Base-by-base conservation (phyloP, 139 green algal species). In the Zygnema circumcarinatum region DNA sequence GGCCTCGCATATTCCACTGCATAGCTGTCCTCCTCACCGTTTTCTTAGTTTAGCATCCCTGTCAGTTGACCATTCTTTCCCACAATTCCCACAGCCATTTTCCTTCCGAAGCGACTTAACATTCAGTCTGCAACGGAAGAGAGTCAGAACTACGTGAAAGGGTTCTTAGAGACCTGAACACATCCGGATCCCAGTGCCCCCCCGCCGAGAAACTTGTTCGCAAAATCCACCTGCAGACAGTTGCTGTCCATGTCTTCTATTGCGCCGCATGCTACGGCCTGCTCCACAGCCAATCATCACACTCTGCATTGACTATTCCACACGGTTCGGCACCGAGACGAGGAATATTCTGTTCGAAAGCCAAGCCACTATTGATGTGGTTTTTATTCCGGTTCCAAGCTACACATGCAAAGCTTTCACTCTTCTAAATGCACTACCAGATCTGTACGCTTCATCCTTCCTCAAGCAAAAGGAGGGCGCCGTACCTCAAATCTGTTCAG, bases 161-260 rank as follows among this genome's bases (percentile, higher is more conserved):
- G n/a, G n/a, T n/a, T n/a, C n/a, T n/a, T n/a, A n/a, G n/a, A n/a
- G n/a, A 78, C 69, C 67, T 89, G 84, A 33, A 89, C 84, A 76
- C 84, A 88, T 38, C 84, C 84, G 31, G 73, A n/a, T 33, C 76
- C 32, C n/a, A 89, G 84, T 32, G 72, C 38, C 3, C 84, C 84
- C 20, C 84, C 84, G 2, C 84, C 84, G n/a, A 89, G 84, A 81
- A 53, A 88, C 0, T 69, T 35, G 32, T 89, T 89, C 1, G 84
- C 84, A 41, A 89, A 89, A 68, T 89, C 84, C 32, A 89, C 74
- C 29, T 89, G 40, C 72, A 89, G 75, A 25, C 20, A 87, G 31
- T 53, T 56, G 1, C 22, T 25, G 32, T 56, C 84, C 1, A 25
- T 68, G 54, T 89, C 84, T 56, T 89, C 84, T 35, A 89, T 89